Percentiles rank a stretch among this genome's conserved stretches.
Evolutionary conservation across 768 basidiomycete genomes (phyloP).

Genomic region (Pilatotrama ljubarskyi): DNA sequence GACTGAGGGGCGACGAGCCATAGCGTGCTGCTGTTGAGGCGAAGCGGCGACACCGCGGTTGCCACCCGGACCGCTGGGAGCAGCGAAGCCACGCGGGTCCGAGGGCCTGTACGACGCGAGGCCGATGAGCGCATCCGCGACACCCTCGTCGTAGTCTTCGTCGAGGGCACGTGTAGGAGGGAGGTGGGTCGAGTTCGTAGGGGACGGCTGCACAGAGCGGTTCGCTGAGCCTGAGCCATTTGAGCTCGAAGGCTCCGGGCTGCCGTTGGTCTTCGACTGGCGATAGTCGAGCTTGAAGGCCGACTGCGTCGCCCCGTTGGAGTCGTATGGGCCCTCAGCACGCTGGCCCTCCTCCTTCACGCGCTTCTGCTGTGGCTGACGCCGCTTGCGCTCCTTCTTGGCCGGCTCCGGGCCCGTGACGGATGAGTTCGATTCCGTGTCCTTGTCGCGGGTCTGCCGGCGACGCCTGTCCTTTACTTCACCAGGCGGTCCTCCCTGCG

Average conservation of each 20-base stretch:
- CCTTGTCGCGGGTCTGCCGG: slow-evolving; percentile 51
- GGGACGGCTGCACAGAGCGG: slow-evolving; percentile 71
- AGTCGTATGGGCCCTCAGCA: slow-evolving; percentile 23
- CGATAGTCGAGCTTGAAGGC: slow-evolving; percentile 26
- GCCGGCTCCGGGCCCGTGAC: slow-evolving; percentile 37
- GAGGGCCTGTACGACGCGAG: slow-evolving; percentile 39
- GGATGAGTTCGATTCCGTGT: slow-evolving; percentile 27
- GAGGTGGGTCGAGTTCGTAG: slow-evolving; percentile 58
- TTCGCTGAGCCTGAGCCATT: slow-evolving; percentile 60
- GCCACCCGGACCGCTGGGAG: slow-evolving; percentile 13
- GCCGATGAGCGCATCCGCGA: slow-evolving; percentile 81
- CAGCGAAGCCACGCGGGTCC: slow-evolving; percentile 22
- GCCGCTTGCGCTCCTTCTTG: slow-evolving; percentile 61
- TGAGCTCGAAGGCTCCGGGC: slow-evolving; percentile 67
- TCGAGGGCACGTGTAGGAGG: slow-evolving; percentile 73
- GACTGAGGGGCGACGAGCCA: slow-evolving; percentile 44
- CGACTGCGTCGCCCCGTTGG: slow-evolving; percentile 7
- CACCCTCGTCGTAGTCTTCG: slow-evolving; percentile 94
- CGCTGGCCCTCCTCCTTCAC: slow-evolving; percentile 38
- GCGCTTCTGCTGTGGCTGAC: slow-evolving; percentile 35
- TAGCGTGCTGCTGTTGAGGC: slow-evolving; percentile 20
- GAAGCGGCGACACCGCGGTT: slow-evolving; percentile 12
- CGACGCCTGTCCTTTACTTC: slow-evolving; percentile 51
- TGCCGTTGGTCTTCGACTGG: slow-evolving; percentile 40
- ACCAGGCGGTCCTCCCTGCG: slow-evolving; percentile 35